A percentile compares a stretch with the other conserved stretches of the same genome.
phyloP scores from a whole-genome alignment of 306 rosid genomes.

The Dryas alaskensis region DNA sequence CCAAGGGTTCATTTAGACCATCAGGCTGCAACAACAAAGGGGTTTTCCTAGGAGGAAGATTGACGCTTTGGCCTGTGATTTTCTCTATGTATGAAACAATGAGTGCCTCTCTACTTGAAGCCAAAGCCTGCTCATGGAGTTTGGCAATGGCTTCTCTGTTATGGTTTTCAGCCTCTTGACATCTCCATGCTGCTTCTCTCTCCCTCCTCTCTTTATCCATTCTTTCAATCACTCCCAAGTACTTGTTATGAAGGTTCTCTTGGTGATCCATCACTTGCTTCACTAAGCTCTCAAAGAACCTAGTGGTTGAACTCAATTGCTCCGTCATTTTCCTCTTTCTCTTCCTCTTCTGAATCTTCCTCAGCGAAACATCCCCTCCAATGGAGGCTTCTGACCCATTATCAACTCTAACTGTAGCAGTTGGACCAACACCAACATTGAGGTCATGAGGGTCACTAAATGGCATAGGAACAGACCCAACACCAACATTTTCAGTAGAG shows the following conservation, averaged over 20 bases:
- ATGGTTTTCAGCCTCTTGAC: conserved; percentile 24
- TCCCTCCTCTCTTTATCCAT: conserved; percentile 24
- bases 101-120: conserved; percentile 30
- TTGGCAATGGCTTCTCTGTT: conserved; percentile 29
- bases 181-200: conserved; percentile 30
- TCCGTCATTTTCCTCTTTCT: conserved; percentile 13
- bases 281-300: conserved; percentile 26
- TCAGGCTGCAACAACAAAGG: conserved; percentile 13
- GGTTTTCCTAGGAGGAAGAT: conserved; percentile 18
- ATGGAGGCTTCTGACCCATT: conserved; percentile 17
- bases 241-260: conserved; percentile 22
- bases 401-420: neutral
- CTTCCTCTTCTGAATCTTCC: conserved; percentile 18
- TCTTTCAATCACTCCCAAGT: conserved; percentile 23
- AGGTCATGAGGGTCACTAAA: neutral
- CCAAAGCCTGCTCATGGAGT: conserved; percentile 21
- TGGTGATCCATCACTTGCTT: conserved; percentile 31
- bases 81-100: conserved; percentile 34
- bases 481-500: neutral
- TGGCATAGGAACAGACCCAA: neutral
- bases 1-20: neutral
- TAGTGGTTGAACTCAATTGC: conserved; percentile 3
- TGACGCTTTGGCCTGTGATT: conserved; percentile 29
- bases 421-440: neutral
- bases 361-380: conserved; percentile 16